These are phyloP conservation scores for Blastobotrys attinorum DNA, from an alignment of 805 yeast species.

Conservation along the genomic window DNA sequence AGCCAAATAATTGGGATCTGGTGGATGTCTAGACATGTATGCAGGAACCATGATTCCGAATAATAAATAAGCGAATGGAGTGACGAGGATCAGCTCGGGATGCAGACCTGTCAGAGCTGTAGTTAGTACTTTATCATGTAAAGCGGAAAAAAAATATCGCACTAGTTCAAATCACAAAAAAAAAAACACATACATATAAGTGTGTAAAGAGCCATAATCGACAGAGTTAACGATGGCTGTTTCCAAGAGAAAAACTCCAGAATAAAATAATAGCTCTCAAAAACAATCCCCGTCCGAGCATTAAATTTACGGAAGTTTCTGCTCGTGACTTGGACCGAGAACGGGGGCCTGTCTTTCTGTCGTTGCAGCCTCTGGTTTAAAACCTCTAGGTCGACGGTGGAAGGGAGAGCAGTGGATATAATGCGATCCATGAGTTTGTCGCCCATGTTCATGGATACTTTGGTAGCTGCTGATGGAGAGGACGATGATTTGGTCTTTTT, in stretches of 20 bases:
- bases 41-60: conserved; percentile 60
- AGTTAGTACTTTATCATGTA: too few species aligned
- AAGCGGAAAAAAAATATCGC: not conserved
- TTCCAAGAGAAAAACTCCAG: conserved; percentile 56
- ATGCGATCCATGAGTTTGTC: conserved; percentile 70
- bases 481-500: too few species aligned
- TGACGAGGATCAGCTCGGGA: conserved; percentile 45
- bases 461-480: too few species aligned
- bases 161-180: not conserved
- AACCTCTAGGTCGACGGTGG: conserved; percentile 38
- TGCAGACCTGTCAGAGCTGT: conserved; percentile 37
- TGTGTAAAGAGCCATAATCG: conserved; percentile 43
- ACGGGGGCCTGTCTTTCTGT: conserved; percentile 57
- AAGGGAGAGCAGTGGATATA: conserved; percentile 64
- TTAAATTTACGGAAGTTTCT: conserved; percentile 26
- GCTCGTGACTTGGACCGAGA: conserved; percentile 64
- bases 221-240: conserved; percentile 53
- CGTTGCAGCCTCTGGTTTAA: conserved; percentile 25
- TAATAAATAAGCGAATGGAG: conserved; percentile 42
- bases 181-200: conserved; percentile 38
- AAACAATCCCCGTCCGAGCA: conserved; percentile 25
- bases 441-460: conserved; percentile 23
- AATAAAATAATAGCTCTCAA: conserved; percentile 50
- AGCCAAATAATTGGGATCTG: conserved; percentile 36
- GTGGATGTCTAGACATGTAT: conserved; percentile 53